Conservation (phyloP, 345 rosid genomes). For the Pugionium dolabratum region DNA sequence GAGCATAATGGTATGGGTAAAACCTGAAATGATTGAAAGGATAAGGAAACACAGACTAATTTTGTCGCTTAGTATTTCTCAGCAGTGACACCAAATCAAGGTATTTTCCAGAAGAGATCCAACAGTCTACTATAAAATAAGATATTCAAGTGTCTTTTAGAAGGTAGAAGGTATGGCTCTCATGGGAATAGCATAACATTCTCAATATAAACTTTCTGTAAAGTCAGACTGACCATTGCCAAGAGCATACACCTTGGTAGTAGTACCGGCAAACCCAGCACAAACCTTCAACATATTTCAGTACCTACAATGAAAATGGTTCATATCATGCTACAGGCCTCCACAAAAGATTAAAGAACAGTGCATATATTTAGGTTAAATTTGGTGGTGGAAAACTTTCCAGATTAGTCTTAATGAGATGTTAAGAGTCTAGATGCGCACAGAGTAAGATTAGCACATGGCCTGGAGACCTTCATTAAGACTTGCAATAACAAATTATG, state of each 20-base stretch:
- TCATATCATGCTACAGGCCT: conserved; percentile 5
- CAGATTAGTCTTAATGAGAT: conserved; percentile 12
- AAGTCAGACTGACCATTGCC: conserved; percentile 82
- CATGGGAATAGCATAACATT: conserved; percentile 8
- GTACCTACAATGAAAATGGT: conserved; percentile 57
- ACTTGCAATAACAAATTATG: conserved; percentile 15
- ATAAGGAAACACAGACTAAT: conserved; percentile 10
- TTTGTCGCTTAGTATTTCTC: conserved; percentile 4
- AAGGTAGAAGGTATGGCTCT: conserved; percentile 28
- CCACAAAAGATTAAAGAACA: background rate
- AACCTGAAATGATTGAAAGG: conserved; percentile 60
- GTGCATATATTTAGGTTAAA: background rate
- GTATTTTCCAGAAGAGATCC: conserved; percentile 19
- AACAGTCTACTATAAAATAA: conserved; percentile 21
- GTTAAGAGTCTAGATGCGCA: conserved; percentile 13
- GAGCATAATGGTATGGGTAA: conserved; percentile 98
- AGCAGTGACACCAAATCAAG: conserved; percentile 22
- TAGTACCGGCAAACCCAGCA: conserved; percentile 99
- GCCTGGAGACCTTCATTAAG: conserved; percentile 9
- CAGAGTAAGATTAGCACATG: conserved; percentile 1
- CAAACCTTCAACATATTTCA: conserved; percentile 90
- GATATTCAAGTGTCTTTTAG: background rate
- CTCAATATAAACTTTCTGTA: background rate
- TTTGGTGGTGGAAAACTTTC: background rate
- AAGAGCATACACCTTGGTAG: conserved; percentile 92